Conservation (phyloP, 345 rosid species). For the Zanthoxylum bungeanum region DNA sequence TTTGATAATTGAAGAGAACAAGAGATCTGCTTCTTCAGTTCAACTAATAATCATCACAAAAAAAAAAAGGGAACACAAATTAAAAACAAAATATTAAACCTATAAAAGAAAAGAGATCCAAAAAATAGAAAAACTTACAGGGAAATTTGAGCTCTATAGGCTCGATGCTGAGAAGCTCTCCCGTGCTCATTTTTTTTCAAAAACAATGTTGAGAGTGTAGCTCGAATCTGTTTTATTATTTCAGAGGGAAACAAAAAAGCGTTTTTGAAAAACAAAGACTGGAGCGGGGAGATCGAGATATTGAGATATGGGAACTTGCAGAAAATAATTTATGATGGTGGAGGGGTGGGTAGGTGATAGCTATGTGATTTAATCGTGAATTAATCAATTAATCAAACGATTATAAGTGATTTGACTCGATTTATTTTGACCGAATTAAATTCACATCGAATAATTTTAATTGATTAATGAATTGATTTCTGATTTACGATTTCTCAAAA, state of each 20-base stretch:
- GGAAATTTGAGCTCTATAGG: constrained; percentile 78
- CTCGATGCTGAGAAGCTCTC: constrained; percentile 70
- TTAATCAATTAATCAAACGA: too few species aligned
- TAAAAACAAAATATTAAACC: constrained; percentile 11
- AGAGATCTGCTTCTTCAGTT: constrained; percentile 87
- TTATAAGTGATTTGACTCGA: too few species aligned
- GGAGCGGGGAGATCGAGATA: constrained; percentile 12
- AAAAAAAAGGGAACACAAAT: constrained; percentile 2
- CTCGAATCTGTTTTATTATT: not conserved
- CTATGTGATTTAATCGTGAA: too few species aligned
- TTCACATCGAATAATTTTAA: too few species aligned
- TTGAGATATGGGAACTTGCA: too few species aligned
- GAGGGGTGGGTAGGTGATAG: too few species aligned
- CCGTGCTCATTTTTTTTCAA: constrained; percentile 56
- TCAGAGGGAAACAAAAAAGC: not conserved
- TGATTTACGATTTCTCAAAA: too few species aligned
- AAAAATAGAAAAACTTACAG: constrained; percentile 33
- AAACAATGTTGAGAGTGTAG: not conserved
- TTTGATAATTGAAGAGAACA: constrained; percentile 71
- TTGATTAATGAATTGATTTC: too few species aligned
- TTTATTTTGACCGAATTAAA: too few species aligned
- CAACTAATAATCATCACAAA: constrained; percentile 42
- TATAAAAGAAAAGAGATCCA: constrained; percentile 16
- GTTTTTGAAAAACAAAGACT: not conserved
- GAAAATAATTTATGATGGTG: not conserved